Evolutionary conservation across 2,329 filamentous ascomycete species (phyloP), one percentile per base, ranked within the genome.

Genomic region (Aureobasidium sp.): DNA sequence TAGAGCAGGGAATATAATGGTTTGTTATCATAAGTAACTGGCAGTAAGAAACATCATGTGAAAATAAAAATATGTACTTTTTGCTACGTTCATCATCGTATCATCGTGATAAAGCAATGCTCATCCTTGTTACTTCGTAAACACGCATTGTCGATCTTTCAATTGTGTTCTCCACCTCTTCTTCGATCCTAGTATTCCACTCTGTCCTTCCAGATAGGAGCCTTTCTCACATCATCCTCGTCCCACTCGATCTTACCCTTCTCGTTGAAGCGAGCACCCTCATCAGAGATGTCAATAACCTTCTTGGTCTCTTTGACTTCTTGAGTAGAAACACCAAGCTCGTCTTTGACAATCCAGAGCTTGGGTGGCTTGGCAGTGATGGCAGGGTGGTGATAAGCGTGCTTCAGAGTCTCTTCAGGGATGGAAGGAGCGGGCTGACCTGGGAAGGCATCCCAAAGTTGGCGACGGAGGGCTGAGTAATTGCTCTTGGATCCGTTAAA

Each of bases 171-270:
- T 36, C 11, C 49, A 39, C 37, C 32, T 27, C 11, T 48, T 32
- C 9, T 32, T 48, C 39, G 4, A 13, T 5, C 45, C 29, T 15
- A 62, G 41, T 36, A 57, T 25, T 62, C 59, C 5, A 62, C 59
- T 42, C 59, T 62, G 5, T 66, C 73, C 62, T 75, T 73, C 58
- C 68, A 76, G 30, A 77, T 68, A 7, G 75, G 76, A 34, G 75
- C 75, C 62, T 73, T 69, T 47, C 68, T 68, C 10, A 74, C 65
- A 37, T 69, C 67, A 2, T 73, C 71, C 39, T 73, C 65, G n/a
- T 76, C 72, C 76, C 76, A 78, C 53, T 69, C 69, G 25, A 77
- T 69, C 67, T 74, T 76, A 30, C 74, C 74, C 72, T 78, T 77
- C 64, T 76, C 75, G 59, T 78, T 71, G 59, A 78, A 75, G 11